Conservation (phyloP, 176 grass and related monocot species). For the Ampelocalamus luodianensis region DNA sequence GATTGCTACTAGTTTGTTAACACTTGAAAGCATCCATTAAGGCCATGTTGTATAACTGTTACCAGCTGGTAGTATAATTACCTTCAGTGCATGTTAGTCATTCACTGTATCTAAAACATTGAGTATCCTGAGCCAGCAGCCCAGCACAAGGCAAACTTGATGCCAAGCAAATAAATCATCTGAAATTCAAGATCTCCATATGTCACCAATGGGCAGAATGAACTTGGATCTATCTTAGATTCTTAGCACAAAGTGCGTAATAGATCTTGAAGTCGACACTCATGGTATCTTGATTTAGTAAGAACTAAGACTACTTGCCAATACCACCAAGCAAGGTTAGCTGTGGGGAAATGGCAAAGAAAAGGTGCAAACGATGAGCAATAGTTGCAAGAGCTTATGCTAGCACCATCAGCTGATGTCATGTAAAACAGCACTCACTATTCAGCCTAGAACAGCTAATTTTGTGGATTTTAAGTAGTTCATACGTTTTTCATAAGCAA, state of each 20-base stretch:
- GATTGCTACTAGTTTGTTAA: neutral
- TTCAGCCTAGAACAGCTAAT: slow-evolving; percentile 19
- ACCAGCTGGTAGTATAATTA: neutral
- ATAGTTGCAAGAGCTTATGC: neutral
- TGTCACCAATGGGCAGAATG: neutral
- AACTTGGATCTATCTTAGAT: neutral
- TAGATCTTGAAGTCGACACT: neutral
- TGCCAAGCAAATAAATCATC: neutral
- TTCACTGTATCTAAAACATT: neutral
- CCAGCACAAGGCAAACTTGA: neutral
- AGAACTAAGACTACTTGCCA: neutral
- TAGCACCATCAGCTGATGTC: slow-evolving; percentile 1
- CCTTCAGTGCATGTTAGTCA: neutral
- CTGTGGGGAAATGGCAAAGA: neutral
- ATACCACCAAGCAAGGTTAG: neutral
- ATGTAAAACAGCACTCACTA: slow-evolving; percentile 3
- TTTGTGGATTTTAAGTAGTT: neutral
- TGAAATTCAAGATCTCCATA: neutral
- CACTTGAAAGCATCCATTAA: slow-evolving; percentile 18
- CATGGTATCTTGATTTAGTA: slow-evolving; percentile 3
- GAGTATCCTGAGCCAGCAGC: neutral
- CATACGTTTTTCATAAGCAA: slow-evolving; percentile 34
- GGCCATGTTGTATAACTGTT: neutral
- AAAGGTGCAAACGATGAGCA: neutral
- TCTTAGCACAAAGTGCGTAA: neutral